phyloP scores from a whole-genome alignment of 495 filamentous ascomycete species.

The Xylaria flabelliformis region DNA sequence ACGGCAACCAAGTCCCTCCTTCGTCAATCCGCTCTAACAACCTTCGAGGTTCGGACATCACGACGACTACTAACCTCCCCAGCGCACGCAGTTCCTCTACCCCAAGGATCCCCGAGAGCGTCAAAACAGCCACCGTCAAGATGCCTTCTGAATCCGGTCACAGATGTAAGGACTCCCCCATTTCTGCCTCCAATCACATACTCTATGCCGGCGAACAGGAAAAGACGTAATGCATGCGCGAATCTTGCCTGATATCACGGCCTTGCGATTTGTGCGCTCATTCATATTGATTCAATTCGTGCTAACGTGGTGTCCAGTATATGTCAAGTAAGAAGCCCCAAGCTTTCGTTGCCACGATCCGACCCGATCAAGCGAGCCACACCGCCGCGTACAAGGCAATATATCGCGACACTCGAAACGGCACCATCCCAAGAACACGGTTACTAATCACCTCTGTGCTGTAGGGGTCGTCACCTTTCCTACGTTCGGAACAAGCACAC shows the following conservation, averaged over 20 bases:
- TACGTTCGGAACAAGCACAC: conserved; percentile 67
- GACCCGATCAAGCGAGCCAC: conserved; percentile 6
- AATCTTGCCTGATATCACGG: conserved; percentile 1
- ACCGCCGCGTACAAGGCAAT: conserved; percentile 10
- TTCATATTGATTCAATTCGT: conserved; percentile 2
- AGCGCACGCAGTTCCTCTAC: conserved; percentile 37
- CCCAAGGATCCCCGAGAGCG: conserved; percentile 43
- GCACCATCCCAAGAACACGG: background rate
- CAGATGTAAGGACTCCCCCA: conserved; percentile 67
- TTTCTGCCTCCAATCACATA: conserved; percentile 3
- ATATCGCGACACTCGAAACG: background rate
- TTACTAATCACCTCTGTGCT: conserved; percentile 28
- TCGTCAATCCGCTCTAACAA: conserved; percentile 37
- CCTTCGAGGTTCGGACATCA: conserved; percentile 42
- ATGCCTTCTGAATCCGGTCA: conserved; percentile 86
- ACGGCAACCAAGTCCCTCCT: conserved; percentile 40
- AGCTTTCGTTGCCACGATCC: conserved; percentile 2
- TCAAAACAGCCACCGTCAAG: conserved; percentile 57
- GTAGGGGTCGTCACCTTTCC: conserved; percentile 88
- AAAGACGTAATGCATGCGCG: background rate
- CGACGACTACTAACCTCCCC: conserved; percentile 44
- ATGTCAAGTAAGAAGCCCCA: conserved; percentile 78
- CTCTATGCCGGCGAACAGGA: background rate
- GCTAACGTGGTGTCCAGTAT: conserved; percentile 66
- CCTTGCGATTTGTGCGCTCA: background rate